Evolutionary conservation across 1,139 yeast species (phyloP), one percentile per base, ranked within the genome.

Genomic region (Nakaseomyces glabratus): DNA sequence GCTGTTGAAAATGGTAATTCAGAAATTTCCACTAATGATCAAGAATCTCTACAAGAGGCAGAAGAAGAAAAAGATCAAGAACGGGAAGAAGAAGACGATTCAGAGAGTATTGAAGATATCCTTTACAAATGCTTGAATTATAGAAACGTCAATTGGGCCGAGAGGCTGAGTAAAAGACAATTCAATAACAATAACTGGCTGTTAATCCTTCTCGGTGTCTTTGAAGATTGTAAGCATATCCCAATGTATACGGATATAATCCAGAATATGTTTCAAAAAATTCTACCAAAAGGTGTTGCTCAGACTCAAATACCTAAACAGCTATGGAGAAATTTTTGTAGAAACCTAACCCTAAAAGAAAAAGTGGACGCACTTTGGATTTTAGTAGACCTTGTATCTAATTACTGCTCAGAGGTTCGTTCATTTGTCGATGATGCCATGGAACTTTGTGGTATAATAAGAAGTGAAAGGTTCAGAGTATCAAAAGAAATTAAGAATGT

Each of bases 131-230:
- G 72, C 21, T 60, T 82, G 51, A 73, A 73, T 39, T 76, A 75
- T 56, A 67, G 82, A 39, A 75, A 76, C 30, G 63, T 64, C 0
- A 62, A 77, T 13, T 88, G 96, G 95, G 73, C 76, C 43, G 93
- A 82, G 19, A 65, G 93, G 31, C 65, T 86, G 19, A 69, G 78
- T 10, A 76, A 73, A 43, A 73, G 95, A 38, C 73, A 73, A 47
- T 90, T 82, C 55, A 76, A 71, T 48, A 88, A 84, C 49, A 95
- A 95, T 4, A 76, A 76, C 38, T 88, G 96, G 95, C 80, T 84
- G 48, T 68, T 79, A 28, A 72, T 81, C 31, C 58, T 86, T 22
- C 57, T 86, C 30, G 95, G 95, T 13, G 65, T 86, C 4, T 65
- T 86, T 8, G 58, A 72, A 35, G 61, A 57, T 33, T 50, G 57